These are phyloP conservation scores for Phytophthora parvispora DNA, from an alignment of 352 stramenopile genomes.

Conservation along the genomic window DNA sequence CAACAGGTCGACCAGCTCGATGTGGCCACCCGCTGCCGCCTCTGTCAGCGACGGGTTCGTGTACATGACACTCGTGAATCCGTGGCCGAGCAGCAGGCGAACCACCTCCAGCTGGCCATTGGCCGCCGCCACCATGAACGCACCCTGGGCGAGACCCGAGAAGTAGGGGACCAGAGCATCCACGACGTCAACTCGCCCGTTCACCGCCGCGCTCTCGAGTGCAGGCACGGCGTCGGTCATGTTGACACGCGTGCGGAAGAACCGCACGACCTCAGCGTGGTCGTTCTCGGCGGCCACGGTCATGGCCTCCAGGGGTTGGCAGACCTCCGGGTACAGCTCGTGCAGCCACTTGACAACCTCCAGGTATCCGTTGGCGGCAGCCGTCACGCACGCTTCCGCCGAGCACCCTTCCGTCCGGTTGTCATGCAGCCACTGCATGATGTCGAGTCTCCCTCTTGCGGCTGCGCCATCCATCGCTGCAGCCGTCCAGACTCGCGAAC, in stretches of 20 bases:
- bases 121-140: constrained; percentile 17
- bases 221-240: constrained; percentile 13
- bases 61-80: constrained; percentile 18
- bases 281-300: constrained; percentile 6
- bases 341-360: constrained; percentile 24
- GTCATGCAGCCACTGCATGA: constrained; percentile 16
- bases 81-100: constrained; percentile 2
- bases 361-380: not conserved
- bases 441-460: constrained; percentile 14
- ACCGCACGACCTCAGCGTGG: constrained; percentile 10
- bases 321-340: constrained; percentile 4
- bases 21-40: constrained; percentile 11
- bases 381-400: not conserved
- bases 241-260: constrained; percentile 9
- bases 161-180: constrained; percentile 13
- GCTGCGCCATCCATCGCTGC: constrained; percentile 22
- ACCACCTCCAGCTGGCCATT: constrained; percentile 15
- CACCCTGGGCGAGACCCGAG: constrained; percentile 19
- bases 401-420: constrained; percentile 17
- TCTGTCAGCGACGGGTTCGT: constrained; percentile 19
- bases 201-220: constrained; percentile 5
- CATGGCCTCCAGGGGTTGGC: constrained; percentile 12
- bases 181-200: constrained; percentile 11
- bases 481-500: constrained; percentile 6
- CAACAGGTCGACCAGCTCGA: constrained; percentile 9